phyloP scores from a whole-genome alignment of 768 basidiomycete genomes.

The Leccinum imitatum region DNA sequence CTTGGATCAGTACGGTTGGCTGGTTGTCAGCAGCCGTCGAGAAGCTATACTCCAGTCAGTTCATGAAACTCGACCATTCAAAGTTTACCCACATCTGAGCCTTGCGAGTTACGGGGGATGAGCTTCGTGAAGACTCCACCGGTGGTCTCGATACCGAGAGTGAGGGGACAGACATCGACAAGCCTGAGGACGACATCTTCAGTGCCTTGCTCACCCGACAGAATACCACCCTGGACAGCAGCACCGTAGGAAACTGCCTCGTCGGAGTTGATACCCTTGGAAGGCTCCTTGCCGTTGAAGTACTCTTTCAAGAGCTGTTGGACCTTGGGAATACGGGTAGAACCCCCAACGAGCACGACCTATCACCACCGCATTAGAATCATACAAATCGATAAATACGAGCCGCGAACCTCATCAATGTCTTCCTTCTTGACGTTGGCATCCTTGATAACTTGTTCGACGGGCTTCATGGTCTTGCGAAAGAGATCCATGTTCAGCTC shows the following conservation, averaged over 20 bases:
- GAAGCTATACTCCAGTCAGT: slow-evolving; percentile 41
- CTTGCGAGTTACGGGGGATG: slow-evolving; percentile 96
- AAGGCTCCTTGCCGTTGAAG: slow-evolving; percentile 95
- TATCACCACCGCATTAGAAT: slow-evolving; percentile 17
- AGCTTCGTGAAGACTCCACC: slow-evolving; percentile 98
- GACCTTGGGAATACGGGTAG: slow-evolving; percentile 99
- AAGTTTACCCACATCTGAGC: slow-evolving; percentile 68
- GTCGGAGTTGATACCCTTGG: slow-evolving; percentile 98
- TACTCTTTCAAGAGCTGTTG: slow-evolving; percentile 98
- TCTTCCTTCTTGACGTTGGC: slow-evolving; percentile 98
- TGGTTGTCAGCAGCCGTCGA: slow-evolving; percentile 89
- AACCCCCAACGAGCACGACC: slow-evolving; percentile 93
- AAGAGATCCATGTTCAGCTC: slow-evolving; percentile 99
- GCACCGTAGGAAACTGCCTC: slow-evolving; percentile 99
- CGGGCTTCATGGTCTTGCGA: slow-evolving; percentile 99
- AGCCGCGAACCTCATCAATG: slow-evolving; percentile 69
- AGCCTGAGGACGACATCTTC: slow-evolving; percentile 91
- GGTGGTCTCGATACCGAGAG: slow-evolving; percentile 98
- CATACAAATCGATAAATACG: rapidly evolving
- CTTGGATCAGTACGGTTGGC: slow-evolving; percentile 94
- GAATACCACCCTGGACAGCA: slow-evolving; percentile 97
- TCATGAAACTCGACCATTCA: neutral
- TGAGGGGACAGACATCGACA: slow-evolving; percentile 95
- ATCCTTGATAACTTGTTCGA: slow-evolving; percentile 98
- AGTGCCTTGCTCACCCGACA: slow-evolving; percentile 90